A percentile compares a stretch with the other conserved stretches of the same genome.
These are phyloP conservation scores for Candida multigemmis DNA, from an alignment of 805 yeast genomes.

Conservation along the genomic window DNA sequence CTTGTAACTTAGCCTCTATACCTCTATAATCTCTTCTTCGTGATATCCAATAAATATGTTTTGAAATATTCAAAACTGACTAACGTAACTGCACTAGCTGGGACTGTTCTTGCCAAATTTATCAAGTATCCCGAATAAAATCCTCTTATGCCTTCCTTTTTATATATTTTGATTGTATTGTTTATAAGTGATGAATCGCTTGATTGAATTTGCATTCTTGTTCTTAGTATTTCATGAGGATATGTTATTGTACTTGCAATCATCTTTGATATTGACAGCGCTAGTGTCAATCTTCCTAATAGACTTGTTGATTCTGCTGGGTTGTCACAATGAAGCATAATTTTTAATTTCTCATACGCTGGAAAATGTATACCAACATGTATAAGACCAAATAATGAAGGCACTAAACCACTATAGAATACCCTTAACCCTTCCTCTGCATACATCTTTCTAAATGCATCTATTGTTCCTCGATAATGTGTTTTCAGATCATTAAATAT, in stretches of 20 bases:
- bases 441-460: conserved; percentile 78
- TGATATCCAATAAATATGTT: conserved; percentile 34
- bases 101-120: conserved; percentile 83
- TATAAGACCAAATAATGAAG: conserved; percentile 80
- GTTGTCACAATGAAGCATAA: conserved; percentile 24
- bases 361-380: conserved; percentile 98
- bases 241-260: conserved; percentile 82
- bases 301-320: conserved; percentile 4
- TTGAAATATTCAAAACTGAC: conserved; percentile 83
- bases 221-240: conserved; percentile 91
- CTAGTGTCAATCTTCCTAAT: conserved; percentile 31
- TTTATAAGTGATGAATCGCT: conserved; percentile 12
- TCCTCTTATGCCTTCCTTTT: conserved; percentile 68
- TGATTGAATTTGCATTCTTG: conserved; percentile 74
- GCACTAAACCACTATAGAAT: conserved; percentile 83
- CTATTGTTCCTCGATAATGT: conserved; percentile 67
- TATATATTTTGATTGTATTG: conserved; percentile 34
- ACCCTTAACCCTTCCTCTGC: conserved; percentile 69
- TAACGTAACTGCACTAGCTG: conserved; percentile 91
- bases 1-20: no score
- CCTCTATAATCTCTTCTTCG: no score
- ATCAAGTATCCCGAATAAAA: conserved; percentile 87
- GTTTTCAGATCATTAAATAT: conserved; percentile 20
- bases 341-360: conserved; percentile 74
- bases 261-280: conserved; percentile 80